These are phyloP conservation scores for Coemansia sp. DNA, from an alignment of 192 early-diverging fungal genomes.

Conservation along the genomic window DNA sequence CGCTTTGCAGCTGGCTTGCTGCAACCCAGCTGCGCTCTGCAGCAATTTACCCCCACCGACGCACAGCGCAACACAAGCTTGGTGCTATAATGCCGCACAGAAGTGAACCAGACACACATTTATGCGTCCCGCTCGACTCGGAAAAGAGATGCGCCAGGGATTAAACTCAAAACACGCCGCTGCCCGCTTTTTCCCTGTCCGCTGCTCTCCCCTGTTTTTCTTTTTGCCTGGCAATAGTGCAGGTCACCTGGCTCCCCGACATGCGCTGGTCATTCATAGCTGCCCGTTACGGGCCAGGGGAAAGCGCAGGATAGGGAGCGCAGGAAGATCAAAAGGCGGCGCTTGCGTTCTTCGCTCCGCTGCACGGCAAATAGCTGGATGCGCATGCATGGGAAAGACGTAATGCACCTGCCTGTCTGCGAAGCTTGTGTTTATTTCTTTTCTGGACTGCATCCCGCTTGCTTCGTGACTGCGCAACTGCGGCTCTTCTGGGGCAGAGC, in stretches of 20 bases:
- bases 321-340: not conserved
- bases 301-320: not conserved
- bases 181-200: too few species aligned
- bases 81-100: slow-evolving; percentile 1
- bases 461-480: not conserved
- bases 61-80: slow-evolving; percentile 1
- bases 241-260: not conserved
- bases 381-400: not conserved
- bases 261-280: not conserved
- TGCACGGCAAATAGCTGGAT: not conserved
- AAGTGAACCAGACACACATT: not conserved
- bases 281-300: not conserved
- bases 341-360: not conserved
- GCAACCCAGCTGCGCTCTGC: slow-evolving; percentile 11
- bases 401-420: not conserved
- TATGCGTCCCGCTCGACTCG: not conserved
- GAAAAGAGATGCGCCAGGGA: not conserved
- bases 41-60: slow-evolving; percentile 17
- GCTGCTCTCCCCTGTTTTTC: too few species aligned
- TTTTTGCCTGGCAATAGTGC: not conserved
- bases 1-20: not conserved
- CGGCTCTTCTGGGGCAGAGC: too few species aligned
- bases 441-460: not conserved
- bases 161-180: too few species aligned
- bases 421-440: not conserved